Evolutionary conservation across 2,329 filamentous ascomycete genomes (phyloP), one percentile per base, ranked within the genome.

Genomic region (Beauveria pseudobassiana): DNA sequence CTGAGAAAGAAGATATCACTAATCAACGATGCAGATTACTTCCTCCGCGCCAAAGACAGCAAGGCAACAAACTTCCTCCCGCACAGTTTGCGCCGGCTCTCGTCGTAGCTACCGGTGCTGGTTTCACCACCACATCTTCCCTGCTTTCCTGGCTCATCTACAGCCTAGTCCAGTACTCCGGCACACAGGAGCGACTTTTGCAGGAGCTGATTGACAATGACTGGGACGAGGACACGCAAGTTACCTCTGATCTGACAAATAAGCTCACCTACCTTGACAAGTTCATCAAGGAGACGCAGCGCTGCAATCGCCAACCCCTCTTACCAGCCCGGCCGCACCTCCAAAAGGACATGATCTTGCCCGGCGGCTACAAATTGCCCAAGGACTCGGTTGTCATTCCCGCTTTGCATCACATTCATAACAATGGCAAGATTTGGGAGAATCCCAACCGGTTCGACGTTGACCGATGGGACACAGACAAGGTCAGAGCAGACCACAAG

Each of bases 281-380:
- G 52, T 84, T 80, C 69, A 73, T 87, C 75, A 86, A 87, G 70
- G 84, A 87, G 68, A 83, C 78, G 1, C 83, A 84, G 68, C 78
- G 84, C 2, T 74, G 75, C 3, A 84, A 87, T n/a, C n/a, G n/a
- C n/a, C 73, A 86, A 83, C 70, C 81, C 84, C 0, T 83, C 82
- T 0, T 87, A 81, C 72, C 84, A 87, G 66, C 82, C 85, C 0
- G 84, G 75, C 1, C 81, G 85, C 34, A 87, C 81, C 1, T 74
- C 84, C 2, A 80, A 80, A 72, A 72, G 3, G 84, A 87, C 67
- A 71, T 84, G 61, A 75, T 87, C 28, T 71, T 87, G 0, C 84
- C 85, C 0, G 84, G 84, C 0, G 84, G 83, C 0, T 87, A 85
- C 73, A 77, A 75, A 60, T 68, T 87, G 0, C 80, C 82, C 30